These are phyloP conservation scores for Melampsora larici-populina DNA, from an alignment of 1,284 basidiomycete species.

Conservation along the genomic window DNA sequence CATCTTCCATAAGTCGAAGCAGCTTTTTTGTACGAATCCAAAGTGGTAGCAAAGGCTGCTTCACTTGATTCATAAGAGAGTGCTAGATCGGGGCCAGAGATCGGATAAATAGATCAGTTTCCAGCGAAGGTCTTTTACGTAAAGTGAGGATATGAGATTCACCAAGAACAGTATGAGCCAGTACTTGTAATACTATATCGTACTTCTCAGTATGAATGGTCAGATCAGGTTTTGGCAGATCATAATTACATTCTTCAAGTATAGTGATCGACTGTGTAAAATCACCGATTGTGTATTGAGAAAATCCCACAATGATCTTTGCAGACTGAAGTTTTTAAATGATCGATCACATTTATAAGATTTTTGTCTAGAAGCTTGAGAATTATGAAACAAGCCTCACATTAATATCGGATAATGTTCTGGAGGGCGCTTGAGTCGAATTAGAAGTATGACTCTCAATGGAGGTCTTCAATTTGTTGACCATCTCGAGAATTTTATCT, in stretches of 20 bases:
- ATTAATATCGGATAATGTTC: background rate
- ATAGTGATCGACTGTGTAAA: slow-evolving; percentile 3
- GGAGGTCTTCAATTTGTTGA: slow-evolving; percentile 4
- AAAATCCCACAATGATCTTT: slow-evolving; percentile 29
- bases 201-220: slow-evolving; percentile 28
- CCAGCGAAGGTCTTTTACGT: too few species aligned
- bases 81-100: background rate
- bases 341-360: background rate
- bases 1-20: slow-evolving; percentile 18
- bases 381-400: background rate
- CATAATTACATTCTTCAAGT: slow-evolving; percentile 11
- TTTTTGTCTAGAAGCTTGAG: too few species aligned
- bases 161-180: slow-evolving; percentile 26
- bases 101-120: too few species aligned
- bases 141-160: background rate
- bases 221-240: slow-evolving; percentile 10
- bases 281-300: slow-evolving; percentile 9
- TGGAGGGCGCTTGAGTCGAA: background rate
- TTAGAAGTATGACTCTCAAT: background rate
- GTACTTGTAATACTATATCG: slow-evolving; percentile 15
- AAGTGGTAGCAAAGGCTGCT: background rate
- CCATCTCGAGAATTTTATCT: background rate
- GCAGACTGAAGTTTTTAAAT: slow-evolving; percentile 19
- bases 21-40: slow-evolving; percentile 24
- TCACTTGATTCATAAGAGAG: slow-evolving; percentile 19